These are phyloP conservation scores for Lyophyllum semitale DNA, from an alignment of 768 basidiomycete species.

Conservation along the genomic window DNA sequence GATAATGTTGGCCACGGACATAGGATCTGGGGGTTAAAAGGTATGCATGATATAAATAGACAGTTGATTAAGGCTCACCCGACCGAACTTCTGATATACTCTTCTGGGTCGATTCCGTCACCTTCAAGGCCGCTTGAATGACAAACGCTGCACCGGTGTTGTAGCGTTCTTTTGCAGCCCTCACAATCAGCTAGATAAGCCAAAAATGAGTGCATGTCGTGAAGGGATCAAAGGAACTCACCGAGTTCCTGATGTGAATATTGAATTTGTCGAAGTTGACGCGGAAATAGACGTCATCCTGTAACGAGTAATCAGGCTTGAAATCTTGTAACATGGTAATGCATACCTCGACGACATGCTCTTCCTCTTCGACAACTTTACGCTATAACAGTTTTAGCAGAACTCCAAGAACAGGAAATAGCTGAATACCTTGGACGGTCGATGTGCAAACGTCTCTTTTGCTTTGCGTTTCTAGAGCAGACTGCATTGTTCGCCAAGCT, in stretches of 20 bases:
- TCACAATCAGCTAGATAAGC: conserved; percentile 66
- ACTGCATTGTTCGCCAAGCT: conserved; percentile 22
- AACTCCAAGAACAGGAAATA: neutral
- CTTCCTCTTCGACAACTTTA: conserved; percentile 54
- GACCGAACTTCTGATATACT: conserved; percentile 64
- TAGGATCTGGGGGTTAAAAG: conserved; percentile 52
- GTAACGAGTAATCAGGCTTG: conserved; percentile 11
- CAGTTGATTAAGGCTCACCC: conserved; percentile 39
- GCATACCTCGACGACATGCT: conserved; percentile 70
- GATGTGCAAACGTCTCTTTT: conserved; percentile 48
- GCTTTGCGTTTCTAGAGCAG: conserved; percentile 61
- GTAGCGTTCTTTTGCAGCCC: conserved; percentile 76
- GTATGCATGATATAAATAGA: neutral
- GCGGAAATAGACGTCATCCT: conserved; percentile 79
- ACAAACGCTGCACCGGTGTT: conserved; percentile 76
- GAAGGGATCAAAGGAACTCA: conserved; percentile 32
- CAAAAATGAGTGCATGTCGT: conserved; percentile 11
- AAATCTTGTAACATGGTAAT: conserved; percentile 1
- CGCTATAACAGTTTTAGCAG: conserved; percentile 22
- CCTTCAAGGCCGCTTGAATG: conserved; percentile 68
- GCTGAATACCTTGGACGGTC: conserved; percentile 52
- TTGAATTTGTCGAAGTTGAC: conserved; percentile 90
- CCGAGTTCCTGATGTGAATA: conserved; percentile 84
- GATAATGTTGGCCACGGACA: conserved; percentile 65
- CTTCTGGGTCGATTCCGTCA: conserved; percentile 65